phyloP scores from a whole-genome alignment of 768 basidiomycete genomes.

The Grammothele lineata region DNA sequence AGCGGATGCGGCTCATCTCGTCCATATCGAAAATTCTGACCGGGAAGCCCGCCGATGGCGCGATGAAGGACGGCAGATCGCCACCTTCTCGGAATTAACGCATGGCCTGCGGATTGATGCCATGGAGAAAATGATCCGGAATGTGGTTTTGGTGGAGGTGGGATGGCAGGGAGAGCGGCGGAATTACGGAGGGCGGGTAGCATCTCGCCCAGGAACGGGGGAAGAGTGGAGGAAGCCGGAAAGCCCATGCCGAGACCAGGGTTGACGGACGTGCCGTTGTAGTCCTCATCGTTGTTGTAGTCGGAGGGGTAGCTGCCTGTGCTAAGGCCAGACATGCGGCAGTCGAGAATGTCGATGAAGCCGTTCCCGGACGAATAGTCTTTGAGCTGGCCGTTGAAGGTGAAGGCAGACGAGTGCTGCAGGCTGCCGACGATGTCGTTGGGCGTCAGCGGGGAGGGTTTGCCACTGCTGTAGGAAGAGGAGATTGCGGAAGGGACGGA shows the following conservation, averaged over 20 bases:
- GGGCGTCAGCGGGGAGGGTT: constrained; percentile 72
- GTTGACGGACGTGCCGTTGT: constrained; percentile 45
- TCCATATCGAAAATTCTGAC: constrained; percentile 60
- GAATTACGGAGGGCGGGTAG: constrained; percentile 47
- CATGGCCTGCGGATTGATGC: constrained; percentile 63
- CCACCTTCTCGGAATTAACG: too few species aligned
- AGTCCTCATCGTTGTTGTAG: constrained; percentile 61
- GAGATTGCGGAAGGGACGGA: constrained; percentile 49
- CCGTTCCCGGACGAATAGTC: constrained; percentile 55
- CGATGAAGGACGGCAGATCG: constrained; percentile 55
- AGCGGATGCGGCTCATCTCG: constrained; percentile 61
- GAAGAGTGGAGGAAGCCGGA: constrained; percentile 41
- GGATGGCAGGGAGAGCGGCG: too few species aligned
- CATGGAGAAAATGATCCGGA: constrained; percentile 54
- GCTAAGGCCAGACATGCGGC: constrained; percentile 46
- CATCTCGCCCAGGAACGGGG: constrained; percentile 43
- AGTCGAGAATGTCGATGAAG: constrained; percentile 59
- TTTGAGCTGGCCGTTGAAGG: constrained; percentile 38
- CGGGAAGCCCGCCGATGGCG: constrained; percentile 42
- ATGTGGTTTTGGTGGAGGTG: constrained; percentile 41
- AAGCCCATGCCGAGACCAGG: constrained; percentile 40
- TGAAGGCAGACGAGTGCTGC: constrained; percentile 50
- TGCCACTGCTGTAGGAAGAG: constrained; percentile 67
- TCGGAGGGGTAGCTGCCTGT: constrained; percentile 46
- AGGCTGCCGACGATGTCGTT: constrained; percentile 57